phyloP scores from a whole-genome alignment of 2,329 filamentous ascomycete species.

The Alternaria arborescens region DNA sequence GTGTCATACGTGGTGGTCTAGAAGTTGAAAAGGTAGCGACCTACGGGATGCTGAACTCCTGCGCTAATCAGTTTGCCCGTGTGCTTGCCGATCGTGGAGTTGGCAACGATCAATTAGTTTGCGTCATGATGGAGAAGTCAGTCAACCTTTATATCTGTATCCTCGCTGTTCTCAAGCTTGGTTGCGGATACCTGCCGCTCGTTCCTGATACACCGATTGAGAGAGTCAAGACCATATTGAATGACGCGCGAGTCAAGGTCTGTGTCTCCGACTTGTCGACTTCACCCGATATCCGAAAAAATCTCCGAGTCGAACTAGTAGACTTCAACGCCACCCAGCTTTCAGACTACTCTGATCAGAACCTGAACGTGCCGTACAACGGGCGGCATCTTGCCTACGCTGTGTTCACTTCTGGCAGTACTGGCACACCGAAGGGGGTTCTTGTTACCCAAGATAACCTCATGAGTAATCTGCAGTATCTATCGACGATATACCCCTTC shows the following conservation, averaged over 20 bases:
- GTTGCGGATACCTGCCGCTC: conserved; percentile 82
- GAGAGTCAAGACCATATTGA: conserved; percentile 68
- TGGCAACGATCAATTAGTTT: conserved; percentile 67
- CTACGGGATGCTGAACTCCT: conserved; percentile 70
- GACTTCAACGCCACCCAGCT: conserved; percentile 46
- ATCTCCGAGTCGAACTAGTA: conserved; percentile 26
- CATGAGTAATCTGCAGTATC: conserved; percentile 74
- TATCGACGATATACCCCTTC: conserved; percentile 72
- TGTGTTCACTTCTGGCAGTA: conserved; percentile 85
- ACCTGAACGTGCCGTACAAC: conserved; percentile 51
- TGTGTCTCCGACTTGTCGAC: conserved; percentile 53
- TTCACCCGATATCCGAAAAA: conserved; percentile 15
- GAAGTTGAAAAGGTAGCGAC: conserved; percentile 60
- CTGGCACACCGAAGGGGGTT: conserved; percentile 81
- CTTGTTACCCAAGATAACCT: conserved; percentile 79
- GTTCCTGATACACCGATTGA: conserved; percentile 73
- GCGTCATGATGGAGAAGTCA: conserved; percentile 81
- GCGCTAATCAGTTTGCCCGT: conserved; percentile 71
- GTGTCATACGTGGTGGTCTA: conserved; percentile 51
- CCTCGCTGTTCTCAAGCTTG: conserved; percentile 76
- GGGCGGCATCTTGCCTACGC: conserved; percentile 72
- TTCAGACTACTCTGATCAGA: conserved; percentile 43
- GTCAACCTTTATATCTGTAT: conserved; percentile 75
- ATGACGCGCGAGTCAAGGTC: conserved; percentile 64
- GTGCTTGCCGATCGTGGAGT: conserved; percentile 61